A percentile compares a stretch with the other conserved stretches of the same genome.
phyloP scores from a whole-genome alignment of 257 asterid species.

The Nemophila menziesii region DNA sequence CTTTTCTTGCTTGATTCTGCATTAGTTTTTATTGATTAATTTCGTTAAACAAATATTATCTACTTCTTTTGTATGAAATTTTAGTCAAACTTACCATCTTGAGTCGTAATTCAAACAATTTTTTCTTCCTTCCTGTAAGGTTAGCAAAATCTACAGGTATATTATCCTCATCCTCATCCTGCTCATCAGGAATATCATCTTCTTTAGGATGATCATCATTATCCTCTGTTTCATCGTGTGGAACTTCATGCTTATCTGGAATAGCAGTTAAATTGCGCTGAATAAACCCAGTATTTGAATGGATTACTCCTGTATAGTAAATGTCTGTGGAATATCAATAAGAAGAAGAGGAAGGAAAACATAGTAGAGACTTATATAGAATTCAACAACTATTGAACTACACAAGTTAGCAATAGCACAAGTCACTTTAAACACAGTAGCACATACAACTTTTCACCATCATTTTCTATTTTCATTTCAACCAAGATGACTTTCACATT shows the following conservation, averaged over 20 bases:
- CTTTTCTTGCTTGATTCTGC: constrained; percentile 82
- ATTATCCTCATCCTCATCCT: constrained; percentile 26
- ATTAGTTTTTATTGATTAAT: neutral
- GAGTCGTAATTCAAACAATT: constrained; percentile 58
- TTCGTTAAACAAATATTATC: no score
- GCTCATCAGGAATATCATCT: constrained; percentile 29
- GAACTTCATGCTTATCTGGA: constrained; percentile 23
- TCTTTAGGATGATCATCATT: constrained; percentile 19
- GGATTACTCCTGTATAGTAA: constrained; percentile 20
- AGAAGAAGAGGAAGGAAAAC: no score
- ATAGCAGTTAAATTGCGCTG: constrained; percentile 11
- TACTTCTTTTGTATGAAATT: neutral
- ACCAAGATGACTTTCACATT: neutral
- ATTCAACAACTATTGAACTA: neutral
- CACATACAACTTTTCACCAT: neutral
- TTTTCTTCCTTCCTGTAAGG: constrained; percentile 73
- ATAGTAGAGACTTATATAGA: neutral
- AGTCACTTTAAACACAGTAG: neutral
- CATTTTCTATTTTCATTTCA: neutral
- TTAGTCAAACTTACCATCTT: constrained; percentile 50
- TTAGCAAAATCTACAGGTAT: constrained; percentile 21
- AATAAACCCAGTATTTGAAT: constrained; percentile 15
- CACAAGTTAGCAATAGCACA: neutral
- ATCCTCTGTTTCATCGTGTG: constrained; percentile 22
- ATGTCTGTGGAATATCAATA: neutral